Conservation (phyloP, 805 yeast species). For the Nakazawaea peltata region DNA sequence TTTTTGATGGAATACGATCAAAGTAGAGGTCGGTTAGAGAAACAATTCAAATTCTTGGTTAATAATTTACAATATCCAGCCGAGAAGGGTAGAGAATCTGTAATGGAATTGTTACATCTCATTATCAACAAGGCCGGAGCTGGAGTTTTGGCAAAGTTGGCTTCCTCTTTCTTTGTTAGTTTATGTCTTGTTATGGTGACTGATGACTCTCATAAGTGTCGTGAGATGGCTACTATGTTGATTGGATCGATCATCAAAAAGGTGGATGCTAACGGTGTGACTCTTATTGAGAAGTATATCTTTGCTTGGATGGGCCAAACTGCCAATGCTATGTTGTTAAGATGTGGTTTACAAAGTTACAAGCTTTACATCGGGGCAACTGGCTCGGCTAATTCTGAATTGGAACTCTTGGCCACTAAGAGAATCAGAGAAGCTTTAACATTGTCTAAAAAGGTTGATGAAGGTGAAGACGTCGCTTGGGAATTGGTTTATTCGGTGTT, state of each 20-base stretch:
- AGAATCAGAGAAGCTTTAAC: constrained; percentile 17
- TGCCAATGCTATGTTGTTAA: constrained; percentile 41
- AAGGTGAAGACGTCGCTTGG: constrained; percentile 53
- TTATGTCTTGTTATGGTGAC: constrained; percentile 69
- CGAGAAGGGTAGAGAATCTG: constrained; percentile 80
- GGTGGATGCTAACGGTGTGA: constrained; percentile 26
- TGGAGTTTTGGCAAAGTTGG: constrained; percentile 48
- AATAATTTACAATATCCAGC: constrained; percentile 79
- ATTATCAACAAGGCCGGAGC: constrained; percentile 59
- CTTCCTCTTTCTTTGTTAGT: constrained; percentile 77
- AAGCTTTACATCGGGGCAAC: constrained; percentile 48
- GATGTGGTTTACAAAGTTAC: constrained; percentile 71
- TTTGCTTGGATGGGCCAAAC: constrained; percentile 58
- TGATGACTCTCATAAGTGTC: constrained; percentile 72
- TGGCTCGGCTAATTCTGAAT: constrained; percentile 30
- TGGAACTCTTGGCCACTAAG: constrained; percentile 31
- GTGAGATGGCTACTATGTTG: constrained; percentile 72
- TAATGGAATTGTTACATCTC: constrained; percentile 75
- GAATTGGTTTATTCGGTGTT: constrained; percentile 66
- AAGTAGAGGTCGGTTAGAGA: constrained; percentile 76
- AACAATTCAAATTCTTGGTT: constrained; percentile 74
- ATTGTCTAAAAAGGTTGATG: constrained; percentile 23
- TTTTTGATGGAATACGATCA: constrained; percentile 94
- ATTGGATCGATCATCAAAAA: constrained; percentile 46
- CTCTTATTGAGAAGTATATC: constrained; percentile 31